These are phyloP conservation scores for Lanmaoa rubissima DNA, from an alignment of 768 basidiomycete species.

Conservation along the genomic window DNA sequence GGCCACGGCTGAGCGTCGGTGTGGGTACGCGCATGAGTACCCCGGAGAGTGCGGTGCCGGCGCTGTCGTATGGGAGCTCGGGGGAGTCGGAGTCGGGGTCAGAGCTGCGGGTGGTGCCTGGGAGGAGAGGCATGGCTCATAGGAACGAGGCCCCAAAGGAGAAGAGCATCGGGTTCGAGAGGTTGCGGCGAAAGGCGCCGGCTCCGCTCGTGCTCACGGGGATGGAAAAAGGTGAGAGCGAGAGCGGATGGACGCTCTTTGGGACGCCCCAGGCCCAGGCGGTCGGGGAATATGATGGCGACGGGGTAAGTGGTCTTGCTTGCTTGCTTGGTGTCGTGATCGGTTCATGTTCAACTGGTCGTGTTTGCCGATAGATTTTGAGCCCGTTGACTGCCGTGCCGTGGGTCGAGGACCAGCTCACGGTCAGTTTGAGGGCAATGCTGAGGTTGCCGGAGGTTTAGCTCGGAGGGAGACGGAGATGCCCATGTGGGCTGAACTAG, in stretches of 20 bases:
- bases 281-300: neutral
- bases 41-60: constrained; percentile 3
- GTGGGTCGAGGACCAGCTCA: constrained; percentile 16
- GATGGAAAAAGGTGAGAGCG: neutral
- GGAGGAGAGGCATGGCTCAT: neutral
- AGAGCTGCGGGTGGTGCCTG: neutral
- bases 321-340: neutral
- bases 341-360: neutral
- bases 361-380: neutral
- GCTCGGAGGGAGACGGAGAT: neutral
- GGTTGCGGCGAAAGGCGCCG: constrained; percentile 6
- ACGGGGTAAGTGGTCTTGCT: constrained; percentile 4
- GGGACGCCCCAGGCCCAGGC: neutral
- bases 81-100: constrained; percentile 7
- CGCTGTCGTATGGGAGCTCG: constrained; percentile 13
- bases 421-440: neutral
- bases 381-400: constrained; percentile 1
- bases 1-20: neutral
- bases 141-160: neutral
- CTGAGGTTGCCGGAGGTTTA: neutral
- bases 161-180: constrained; percentile 7
- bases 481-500: neutral
- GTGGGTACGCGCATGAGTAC: neutral
- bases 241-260: neutral
- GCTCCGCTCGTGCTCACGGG: neutral